phyloP scores from a whole-genome alignment of 306 rosid genomes.

The Castanea mollissima region DNA sequence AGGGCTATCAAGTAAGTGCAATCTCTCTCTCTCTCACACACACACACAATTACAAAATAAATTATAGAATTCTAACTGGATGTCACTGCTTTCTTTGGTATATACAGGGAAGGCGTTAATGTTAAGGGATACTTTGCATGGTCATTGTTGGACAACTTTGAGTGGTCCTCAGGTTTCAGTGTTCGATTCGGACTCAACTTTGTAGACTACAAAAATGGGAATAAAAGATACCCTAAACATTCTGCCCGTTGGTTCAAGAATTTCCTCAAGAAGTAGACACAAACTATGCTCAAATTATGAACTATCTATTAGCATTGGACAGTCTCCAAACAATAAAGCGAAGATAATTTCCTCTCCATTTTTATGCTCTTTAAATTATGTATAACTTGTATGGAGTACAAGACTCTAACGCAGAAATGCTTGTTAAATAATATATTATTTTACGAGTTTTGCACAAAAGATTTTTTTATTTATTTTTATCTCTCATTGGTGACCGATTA shows the following conservation, averaged over 20 bases:
- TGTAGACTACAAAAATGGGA: constrained; percentile 54
- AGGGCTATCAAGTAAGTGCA: constrained; percentile 53
- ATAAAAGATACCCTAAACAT: constrained; percentile 47
- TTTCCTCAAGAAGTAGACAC: constrained; percentile 33
- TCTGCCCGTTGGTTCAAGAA: constrained; percentile 65
- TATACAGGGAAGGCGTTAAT: constrained; percentile 49
- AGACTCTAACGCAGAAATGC: no score
- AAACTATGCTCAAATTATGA: neutral
- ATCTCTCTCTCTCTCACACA: neutral
- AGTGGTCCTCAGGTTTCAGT: constrained; percentile 54
- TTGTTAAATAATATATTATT: no score
- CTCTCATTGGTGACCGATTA: no score
- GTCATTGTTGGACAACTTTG: constrained; percentile 69
- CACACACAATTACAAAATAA: neutral
- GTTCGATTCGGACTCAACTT: constrained; percentile 61
- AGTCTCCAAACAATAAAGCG: no score
- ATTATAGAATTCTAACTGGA: no score
- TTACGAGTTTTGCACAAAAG: no score
- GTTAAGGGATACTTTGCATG: constrained; percentile 73
- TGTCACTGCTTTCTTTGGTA: neutral
- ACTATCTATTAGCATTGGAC: no score
- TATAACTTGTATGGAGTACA: no score
- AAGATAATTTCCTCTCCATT: no score
- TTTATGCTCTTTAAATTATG: no score
- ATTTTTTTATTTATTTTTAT: no score